These are phyloP conservation scores for Colletotrichum liriopes DNA, from an alignment of 2,329 filamentous ascomycete genomes.

Conservation along the genomic window DNA sequence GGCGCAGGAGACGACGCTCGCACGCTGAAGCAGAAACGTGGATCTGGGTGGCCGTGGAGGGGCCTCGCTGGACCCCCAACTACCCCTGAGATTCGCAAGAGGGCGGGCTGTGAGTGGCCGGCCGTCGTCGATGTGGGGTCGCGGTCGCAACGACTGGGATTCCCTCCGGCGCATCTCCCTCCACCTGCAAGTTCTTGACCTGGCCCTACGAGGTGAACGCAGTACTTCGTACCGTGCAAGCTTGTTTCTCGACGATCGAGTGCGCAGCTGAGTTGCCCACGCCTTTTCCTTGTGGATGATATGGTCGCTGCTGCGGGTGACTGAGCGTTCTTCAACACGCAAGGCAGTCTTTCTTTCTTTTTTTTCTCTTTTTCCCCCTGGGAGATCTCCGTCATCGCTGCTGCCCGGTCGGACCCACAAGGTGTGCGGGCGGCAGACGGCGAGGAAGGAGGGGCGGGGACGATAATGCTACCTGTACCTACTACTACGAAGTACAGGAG, in stretches of 20 bases:
- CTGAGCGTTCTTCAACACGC: conserved; percentile 4
- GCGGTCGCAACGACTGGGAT: not conserved
- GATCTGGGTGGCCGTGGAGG: conserved; percentile 1
- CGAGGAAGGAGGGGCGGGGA: conserved; percentile 12
- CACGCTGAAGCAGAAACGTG: conserved; percentile 3
- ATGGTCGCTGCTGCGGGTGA: not conserved
- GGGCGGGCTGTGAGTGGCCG: conserved; percentile 16
- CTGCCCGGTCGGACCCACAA: conserved; percentile 7
- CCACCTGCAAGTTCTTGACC: conserved; percentile 1
- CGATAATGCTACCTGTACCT: not conserved
- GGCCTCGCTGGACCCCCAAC: conserved; percentile 36
- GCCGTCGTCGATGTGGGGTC: conserved; percentile 18
- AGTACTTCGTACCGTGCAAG: not conserved
- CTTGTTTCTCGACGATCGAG: not conserved
- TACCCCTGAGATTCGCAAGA: conserved; percentile 31
- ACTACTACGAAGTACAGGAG: too few relatives aligned
- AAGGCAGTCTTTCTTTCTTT: not conserved
- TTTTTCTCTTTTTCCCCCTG: not conserved
- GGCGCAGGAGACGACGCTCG: not conserved
- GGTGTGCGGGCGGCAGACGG: conserved; percentile 17
- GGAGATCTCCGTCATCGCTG: not conserved
- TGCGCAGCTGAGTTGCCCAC: not conserved
- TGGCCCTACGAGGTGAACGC: conserved; percentile 1
- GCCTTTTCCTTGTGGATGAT: not conserved
- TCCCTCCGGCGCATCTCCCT: conserved; percentile 28